Percentiles rank a stretch among this genome's conserved stretches.
Conservation (phyloP, 2,329 filamentous ascomycete species). For the Ophiostoma populinum region DNA sequence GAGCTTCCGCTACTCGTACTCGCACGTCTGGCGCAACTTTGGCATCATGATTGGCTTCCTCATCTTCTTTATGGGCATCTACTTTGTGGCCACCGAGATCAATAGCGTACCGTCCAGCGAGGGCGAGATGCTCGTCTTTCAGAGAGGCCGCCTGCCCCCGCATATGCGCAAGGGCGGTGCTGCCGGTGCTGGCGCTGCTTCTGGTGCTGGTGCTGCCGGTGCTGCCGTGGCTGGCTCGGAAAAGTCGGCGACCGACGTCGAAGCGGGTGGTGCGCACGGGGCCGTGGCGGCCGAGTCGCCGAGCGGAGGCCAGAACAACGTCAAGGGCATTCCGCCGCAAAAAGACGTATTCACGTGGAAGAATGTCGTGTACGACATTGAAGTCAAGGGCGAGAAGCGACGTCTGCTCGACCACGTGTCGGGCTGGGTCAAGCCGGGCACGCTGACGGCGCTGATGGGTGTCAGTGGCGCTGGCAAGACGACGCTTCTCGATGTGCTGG, state of each 20-base stretch:
- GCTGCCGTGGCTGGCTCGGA: no score
- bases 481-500: constrained; percentile 67
- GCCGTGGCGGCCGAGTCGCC: neutral
- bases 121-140: constrained; percentile 7
- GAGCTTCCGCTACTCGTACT: constrained; percentile 33
- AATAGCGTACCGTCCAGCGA: constrained; percentile 45
- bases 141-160: neutral
- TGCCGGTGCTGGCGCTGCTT: neutral
- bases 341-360: constrained; percentile 63
- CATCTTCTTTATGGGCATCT: constrained; percentile 20
- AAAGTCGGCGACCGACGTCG: neutral
- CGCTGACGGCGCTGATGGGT: constrained; percentile 62
- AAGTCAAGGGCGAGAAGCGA: constrained; percentile 38
- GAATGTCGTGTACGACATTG: constrained; percentile 52
- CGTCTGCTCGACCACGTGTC: constrained; percentile 65
- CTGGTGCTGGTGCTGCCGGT: neutral
- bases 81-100: constrained; percentile 54
- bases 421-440: constrained; percentile 71
- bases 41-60: constrained; percentile 59
- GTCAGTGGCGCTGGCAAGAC: constrained; percentile 79
- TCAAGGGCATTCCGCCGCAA: constrained; percentile 2
- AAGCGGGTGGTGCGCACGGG: neutral
- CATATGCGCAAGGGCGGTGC: neutral
- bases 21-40: constrained; percentile 59
- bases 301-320: neutral